phyloP scores from a whole-genome alignment of 1,139 yeast species.

The Debaryomyces sp. region DNA sequence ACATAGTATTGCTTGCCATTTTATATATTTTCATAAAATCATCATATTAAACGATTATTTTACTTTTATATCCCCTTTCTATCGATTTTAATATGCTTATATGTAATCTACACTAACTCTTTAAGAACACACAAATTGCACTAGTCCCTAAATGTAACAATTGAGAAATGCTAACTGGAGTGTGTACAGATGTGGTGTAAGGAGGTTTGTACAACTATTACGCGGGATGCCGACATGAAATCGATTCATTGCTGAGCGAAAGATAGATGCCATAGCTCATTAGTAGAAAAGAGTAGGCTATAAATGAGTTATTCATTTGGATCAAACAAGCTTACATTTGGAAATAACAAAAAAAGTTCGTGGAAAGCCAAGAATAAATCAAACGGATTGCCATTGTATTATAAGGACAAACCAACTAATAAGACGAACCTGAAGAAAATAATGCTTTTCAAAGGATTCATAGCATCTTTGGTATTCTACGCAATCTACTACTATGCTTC shows the following conservation, averaged over 20 bases:
- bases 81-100: too few relatives aligned
- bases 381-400: slow-evolving; percentile 29
- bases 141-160: too few relatives aligned
- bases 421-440: slow-evolving; percentile 17
- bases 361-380: slow-evolving; percentile 14
- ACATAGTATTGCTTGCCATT: too few relatives aligned
- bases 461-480: slow-evolving; percentile 43
- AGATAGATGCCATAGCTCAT: not conserved
- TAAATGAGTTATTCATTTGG: slow-evolving; percentile 8
- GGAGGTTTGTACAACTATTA: not conserved
- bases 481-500: slow-evolving; percentile 28
- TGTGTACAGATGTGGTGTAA: not conserved
- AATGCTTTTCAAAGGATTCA: slow-evolving; percentile 49
- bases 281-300: not conserved
- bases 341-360: slow-evolving; percentile 3
- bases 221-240: not conserved
- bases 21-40: too few relatives aligned
- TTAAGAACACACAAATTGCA: too few relatives aligned
- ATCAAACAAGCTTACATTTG: slow-evolving; percentile 4
- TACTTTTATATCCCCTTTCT: too few relatives aligned
- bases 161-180: too few relatives aligned
- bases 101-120: too few relatives aligned
- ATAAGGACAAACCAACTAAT: slow-evolving; percentile 31
- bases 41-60: too few relatives aligned
- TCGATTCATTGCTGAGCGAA: not conserved